Base-by-base conservation (phyloP, 345 rosid species). In the Populus deltoides region DNA sequence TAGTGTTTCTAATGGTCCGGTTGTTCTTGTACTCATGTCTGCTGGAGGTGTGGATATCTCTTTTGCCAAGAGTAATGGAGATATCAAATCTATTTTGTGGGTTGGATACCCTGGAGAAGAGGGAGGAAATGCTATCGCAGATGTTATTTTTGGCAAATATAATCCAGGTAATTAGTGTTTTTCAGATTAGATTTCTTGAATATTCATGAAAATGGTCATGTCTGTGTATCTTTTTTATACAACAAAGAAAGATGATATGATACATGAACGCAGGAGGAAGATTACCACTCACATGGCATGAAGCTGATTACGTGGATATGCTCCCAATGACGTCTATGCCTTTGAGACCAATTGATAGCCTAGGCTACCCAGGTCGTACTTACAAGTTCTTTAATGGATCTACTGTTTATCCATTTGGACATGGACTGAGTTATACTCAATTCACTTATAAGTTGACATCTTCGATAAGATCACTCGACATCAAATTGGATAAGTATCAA, bases 71-170 rank as follows among this genome's bases (percentile, higher is more conserved):
- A 33, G 70, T 1, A 81, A 87, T 31, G 20, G 27, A 0, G 86
- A 85, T 4, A 83, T 90, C 31, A 29, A 72, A 0, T 82, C 85
- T 24, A 86, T 90, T 41, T 39, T 90, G 38, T 92, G 97, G 94
- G 97, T 85, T 12, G 94, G 94, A 33, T 88, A 88, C 49, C 96
- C 97, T 11, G 97, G 94, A 67, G 85, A 91, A 49, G 88, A 87
- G 71, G 97, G 97, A 7, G 94, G 93, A 3, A 82, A 1, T 0
- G 97, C 91, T 66, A 88, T 93, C 27, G 93, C 92, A 18, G 94
- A 91, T 73, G 83, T 87, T 75, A 79, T 91, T 36, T 91, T 85
- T 33, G 94, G 97, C 36, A 73, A 84, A 20, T 80, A 90, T 66
- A 92, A 88, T 77, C 97, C 97, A 3, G 88, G 91, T 90, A 80